Evolutionary conservation across 306 rosid species (phyloP), one percentile per base, ranked within the genome.

Genomic region (Calophaca sinica): DNA sequence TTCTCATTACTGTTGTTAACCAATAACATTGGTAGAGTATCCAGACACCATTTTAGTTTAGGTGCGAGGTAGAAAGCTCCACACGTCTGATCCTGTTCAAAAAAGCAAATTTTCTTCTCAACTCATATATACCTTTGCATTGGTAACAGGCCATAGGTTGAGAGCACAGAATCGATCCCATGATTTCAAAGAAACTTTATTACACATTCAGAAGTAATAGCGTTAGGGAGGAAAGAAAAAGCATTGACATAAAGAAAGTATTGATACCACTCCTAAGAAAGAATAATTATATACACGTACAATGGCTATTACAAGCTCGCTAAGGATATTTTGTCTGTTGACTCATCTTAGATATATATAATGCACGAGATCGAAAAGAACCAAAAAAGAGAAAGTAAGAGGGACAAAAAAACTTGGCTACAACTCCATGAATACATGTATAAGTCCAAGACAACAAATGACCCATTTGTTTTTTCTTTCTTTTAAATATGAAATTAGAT

Each of bases 241-340:
- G 15, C 46, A 44, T 44, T 26, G 52, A 42, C 29, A 64, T 15
- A 15, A 62, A 62, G 48, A 62, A 78, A 10, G 42, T 48, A 5
- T 7, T 60, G 44, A 46, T 6, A 28, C 67, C 58, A 50, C 11
- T 41, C 51, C 20, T 33, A 39, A 52, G 73, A 73, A 77, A 54
- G 60, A 62, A 68, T 80, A 33, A 62, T 73, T 84, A 77, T 84
- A 32, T 84, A 84, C n/a, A n/a, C n/a, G n/a, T n/a, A n/a, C 86
- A 82, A 52, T 44, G 15, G 55, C 36, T 44, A 13, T 68, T 78
- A 73, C 83, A 83, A 51, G 60, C 31, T 52, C 4, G 72, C 62
- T 29, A 36, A 68, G 70, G 59, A 61, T 51, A 73, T 29, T 60
- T 68, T 52, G 54, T 52, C 48, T 58, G 15, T 65, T 14, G 31